phyloP scores from a whole-genome alignment of 164 flowering plant genomes.

The Annona squamosa region DNA sequence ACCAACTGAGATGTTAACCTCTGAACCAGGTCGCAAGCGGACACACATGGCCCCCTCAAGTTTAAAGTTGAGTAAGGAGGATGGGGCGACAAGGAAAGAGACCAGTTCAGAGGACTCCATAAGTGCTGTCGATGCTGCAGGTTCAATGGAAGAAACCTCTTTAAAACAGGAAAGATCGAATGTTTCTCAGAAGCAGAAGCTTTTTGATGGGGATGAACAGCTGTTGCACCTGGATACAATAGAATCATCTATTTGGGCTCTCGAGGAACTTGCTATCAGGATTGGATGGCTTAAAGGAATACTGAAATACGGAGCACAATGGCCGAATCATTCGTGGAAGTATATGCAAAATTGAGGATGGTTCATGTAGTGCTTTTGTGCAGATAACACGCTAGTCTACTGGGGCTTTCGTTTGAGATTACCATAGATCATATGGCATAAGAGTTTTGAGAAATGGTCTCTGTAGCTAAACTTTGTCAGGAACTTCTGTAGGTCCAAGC shows the following conservation, averaged over 20 bases:
- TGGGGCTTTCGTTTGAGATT: too few relatives aligned
- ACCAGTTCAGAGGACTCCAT: not conserved
- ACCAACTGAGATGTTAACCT: not conserved
- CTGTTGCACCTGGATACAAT: not conserved
- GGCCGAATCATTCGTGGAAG: conserved; percentile 5
- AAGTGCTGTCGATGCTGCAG: not conserved
- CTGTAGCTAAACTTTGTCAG: too few relatives aligned
- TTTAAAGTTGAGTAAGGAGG: not conserved
- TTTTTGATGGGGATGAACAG: not conserved
- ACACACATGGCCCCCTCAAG: not conserved
- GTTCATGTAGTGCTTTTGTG: too few relatives aligned
- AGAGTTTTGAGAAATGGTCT: too few relatives aligned
- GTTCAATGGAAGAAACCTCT: not conserved
- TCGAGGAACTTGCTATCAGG: conserved; percentile 4
- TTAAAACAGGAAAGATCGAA: not conserved
- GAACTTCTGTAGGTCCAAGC: too few relatives aligned
- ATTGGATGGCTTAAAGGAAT: conserved; percentile 3
- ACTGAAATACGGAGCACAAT: not conserved
- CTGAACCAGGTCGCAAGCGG: too few relatives aligned
- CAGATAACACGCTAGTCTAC: too few relatives aligned
- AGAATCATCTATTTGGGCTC: not conserved
- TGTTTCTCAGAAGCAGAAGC: not conserved
- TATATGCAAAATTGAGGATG: not conserved
- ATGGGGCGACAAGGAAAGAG: not conserved
- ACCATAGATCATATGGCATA: too few relatives aligned